phyloP scores from a whole-genome alignment of 106 monocot species.

The Hemerocallis citrina region DNA sequence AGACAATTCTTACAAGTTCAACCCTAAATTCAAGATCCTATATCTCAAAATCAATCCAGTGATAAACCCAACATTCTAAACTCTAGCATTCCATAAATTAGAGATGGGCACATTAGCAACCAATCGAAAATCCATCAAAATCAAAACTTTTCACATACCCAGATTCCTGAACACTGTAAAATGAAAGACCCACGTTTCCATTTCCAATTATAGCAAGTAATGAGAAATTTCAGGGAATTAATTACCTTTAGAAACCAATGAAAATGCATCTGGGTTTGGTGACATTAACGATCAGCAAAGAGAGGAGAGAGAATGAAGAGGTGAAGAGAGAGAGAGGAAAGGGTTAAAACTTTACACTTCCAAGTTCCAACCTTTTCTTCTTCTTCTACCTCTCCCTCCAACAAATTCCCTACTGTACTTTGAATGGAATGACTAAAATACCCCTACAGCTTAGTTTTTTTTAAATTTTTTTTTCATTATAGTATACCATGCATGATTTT shows the following conservation, averaged over 20 bases:
- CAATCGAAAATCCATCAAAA: neutral
- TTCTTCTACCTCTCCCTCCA: conserved; percentile 8
- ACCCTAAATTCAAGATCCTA: neutral
- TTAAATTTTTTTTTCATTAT: no score
- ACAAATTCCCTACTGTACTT: conserved; percentile 8
- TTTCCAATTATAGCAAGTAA: neutral
- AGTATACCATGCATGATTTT: no score
- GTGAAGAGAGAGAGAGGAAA: no score
- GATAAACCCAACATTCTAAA: neutral
- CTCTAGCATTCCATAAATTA: neutral
- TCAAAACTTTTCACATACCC: neutral
- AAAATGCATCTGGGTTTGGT: neutral
- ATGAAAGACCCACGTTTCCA: conserved; percentile 1
- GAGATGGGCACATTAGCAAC: neutral
- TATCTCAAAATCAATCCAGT: neutral
- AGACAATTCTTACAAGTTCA: neutral
- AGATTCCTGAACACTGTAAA: neutral
- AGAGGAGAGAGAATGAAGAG: neutral
- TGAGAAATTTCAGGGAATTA: neutral
- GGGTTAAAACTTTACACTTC: neutral
- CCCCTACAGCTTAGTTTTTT: conserved; percentile 6
- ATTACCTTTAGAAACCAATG: conserved; percentile 7
- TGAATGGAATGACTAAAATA: neutral
- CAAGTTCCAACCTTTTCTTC: conserved; percentile 2
- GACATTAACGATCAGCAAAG: neutral